Percentiles rank a stretch among this genome's conserved stretches.
Evolutionary conservation across 768 basidiomycete species (phyloP).

Genomic region (button mushroom (Agaricus bisporus)): DNA sequence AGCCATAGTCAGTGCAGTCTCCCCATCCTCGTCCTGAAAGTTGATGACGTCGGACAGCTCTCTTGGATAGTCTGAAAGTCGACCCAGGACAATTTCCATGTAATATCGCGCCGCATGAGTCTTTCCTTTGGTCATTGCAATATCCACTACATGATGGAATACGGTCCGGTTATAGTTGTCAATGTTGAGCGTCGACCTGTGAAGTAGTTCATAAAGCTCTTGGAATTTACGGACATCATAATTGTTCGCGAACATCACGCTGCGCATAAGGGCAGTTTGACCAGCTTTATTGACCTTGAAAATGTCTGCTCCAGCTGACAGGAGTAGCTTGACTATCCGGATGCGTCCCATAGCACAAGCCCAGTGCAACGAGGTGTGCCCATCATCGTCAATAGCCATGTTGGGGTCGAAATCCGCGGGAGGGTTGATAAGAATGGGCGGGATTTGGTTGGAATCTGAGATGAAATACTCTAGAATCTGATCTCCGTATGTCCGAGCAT

Average conservation of each 20-base stretch:
- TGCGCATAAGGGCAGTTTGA: constrained; percentile 96
- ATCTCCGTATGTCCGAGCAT: constrained; percentile 79
- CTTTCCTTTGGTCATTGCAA: constrained; percentile 96
- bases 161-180: constrained; percentile 97
- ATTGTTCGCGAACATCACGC: constrained; percentile 99
- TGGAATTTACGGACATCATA: constrained; percentile 99
- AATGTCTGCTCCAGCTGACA: constrained; percentile 93
- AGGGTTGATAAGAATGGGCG: constrained; percentile 79
- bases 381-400: constrained; percentile 96
- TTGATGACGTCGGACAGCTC: constrained; percentile 98
- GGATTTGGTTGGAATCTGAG: constrained; percentile 91
- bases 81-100: constrained; percentile 90
- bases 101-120: constrained; percentile 97
- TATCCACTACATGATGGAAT: constrained; percentile 96
- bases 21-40: constrained; percentile 98
- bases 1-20: constrained; percentile 95
- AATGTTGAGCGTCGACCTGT: constrained; percentile 98
- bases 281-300: constrained; percentile 96
- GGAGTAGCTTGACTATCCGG: constrained; percentile 88
- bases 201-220: constrained; percentile 92
- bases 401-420: constrained; percentile 92
- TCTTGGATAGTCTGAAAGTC: constrained; percentile 88
- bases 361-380: constrained; percentile 96
- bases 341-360: constrained; percentile 98
- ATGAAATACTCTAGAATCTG: constrained; percentile 98